phyloP scores from a whole-genome alignment of 2,329 filamentous ascomycete species.

The Monilinia vaccinii-corymbosi region DNA sequence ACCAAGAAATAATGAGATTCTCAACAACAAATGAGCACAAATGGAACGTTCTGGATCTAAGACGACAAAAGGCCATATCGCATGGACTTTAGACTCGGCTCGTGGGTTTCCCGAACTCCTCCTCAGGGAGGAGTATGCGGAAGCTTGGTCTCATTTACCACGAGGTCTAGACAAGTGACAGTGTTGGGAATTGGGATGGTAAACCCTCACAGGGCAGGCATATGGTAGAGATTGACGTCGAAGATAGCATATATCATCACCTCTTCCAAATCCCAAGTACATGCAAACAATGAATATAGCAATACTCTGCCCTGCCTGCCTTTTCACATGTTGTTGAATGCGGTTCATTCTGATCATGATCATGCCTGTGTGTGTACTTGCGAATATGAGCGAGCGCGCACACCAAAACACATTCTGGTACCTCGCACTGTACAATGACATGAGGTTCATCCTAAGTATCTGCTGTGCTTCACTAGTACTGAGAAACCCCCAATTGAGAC shows the following conservation, averaged over 20 bases:
- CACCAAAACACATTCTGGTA: background rate
- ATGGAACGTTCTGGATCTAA: background rate
- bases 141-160: background rate
- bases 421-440: constrained; percentile 3
- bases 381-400: background rate
- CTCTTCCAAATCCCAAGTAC: background rate
- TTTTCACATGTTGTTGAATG: background rate
- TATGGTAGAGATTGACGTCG: background rate
- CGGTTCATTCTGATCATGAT: background rate
- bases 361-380: background rate
- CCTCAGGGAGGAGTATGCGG: background rate
- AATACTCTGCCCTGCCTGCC: background rate
- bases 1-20: background rate
- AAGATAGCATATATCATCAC: background rate
- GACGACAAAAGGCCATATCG: background rate
- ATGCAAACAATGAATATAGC: background rate
- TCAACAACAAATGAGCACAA: background rate
- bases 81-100: background rate
- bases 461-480: constrained; percentile 7
- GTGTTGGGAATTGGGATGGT: background rate
- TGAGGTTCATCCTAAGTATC: constrained; percentile 5
- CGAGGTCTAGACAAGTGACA: background rate
- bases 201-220: too few species aligned
- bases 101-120: background rate
- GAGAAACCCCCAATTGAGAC: constrained; percentile 2